Evolutionary conservation across 495 filamentous ascomycete genomes (phyloP), one percentile per base, ranked within the genome.

Genomic region (Barbatosphaeria neglecta): DNA sequence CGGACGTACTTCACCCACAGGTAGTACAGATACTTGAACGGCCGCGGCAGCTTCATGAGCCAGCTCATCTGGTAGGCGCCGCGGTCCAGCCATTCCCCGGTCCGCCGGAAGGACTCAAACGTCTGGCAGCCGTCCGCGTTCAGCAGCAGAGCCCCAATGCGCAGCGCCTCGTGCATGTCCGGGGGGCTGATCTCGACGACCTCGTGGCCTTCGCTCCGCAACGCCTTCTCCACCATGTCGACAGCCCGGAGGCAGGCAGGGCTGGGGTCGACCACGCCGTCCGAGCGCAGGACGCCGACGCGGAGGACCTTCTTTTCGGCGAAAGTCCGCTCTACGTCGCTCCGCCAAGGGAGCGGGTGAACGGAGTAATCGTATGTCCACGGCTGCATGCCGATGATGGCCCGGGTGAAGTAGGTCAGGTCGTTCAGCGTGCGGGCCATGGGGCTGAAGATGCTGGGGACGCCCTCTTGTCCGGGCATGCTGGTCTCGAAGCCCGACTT

Each of bases 381-480:
- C 0, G 90, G 90, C 66, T 86, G 64, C 87, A 94, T 93, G 17
- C 75, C 66, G 33, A 95, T 70, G 33, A 95, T 66, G 19, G 79
- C 76, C 35, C 76, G 75, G n/a, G 84, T 80, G 60, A 98, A 95
- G 63, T 93, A 95, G 15, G 72, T 74, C 27, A 98, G 65, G 57
- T 98, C 90, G 35, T 76, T 77, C 56, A 96, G 63, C 1, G 92
- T 95, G 47, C 88, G 76, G 10, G 92, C 76, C 92, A 98, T 96
- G 3, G 90, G 90, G 45, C 85, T 90, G 62, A 90, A 96, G 19
- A 94, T 86, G 56, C 82, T 86, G 2, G 84, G 75, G 25, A 98
- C 80, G 3, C 90, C 90, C 61, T 98, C 90, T 62, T 98, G 90
- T 0, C 90, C 90, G 0, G 85, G 78, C 90, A 96, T 96, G 51